Conservation (phyloP, 2,329 filamentous ascomycete species). For the Fusarium incarnatum region DNA sequence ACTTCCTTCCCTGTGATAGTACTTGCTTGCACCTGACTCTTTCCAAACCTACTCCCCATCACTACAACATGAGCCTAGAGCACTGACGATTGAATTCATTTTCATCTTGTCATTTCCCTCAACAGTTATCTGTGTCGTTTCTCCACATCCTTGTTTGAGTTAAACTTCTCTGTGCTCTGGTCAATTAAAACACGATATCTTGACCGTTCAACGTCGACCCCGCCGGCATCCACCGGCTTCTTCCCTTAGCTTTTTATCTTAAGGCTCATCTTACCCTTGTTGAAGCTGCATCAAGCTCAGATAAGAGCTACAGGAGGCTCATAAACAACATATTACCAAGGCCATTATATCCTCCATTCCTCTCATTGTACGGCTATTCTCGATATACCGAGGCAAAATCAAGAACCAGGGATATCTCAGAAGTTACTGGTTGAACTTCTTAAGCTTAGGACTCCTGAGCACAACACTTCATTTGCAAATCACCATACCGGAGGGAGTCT, state of each 20-base stretch:
- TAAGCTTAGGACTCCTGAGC: background rate
- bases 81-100: conserved; percentile 14
- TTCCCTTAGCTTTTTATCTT: conserved; percentile 4
- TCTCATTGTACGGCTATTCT: background rate
- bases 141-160: background rate
- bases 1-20: conserved; percentile 3
- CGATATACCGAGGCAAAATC: background rate
- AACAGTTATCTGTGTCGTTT: background rate
- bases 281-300: conserved; percentile 14
- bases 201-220: conserved; percentile 14
- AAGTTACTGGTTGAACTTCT: conserved; percentile 3
- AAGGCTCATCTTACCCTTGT: conserved; percentile 11
- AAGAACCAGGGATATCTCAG: background rate
- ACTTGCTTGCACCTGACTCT: conserved; percentile 24
- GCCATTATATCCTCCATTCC: background rate
- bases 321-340: background rate
- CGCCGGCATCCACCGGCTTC: conserved; percentile 32
- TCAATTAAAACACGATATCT: conserved; percentile 12
- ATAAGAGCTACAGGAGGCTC: background rate
- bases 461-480: background rate
- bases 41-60: conserved; percentile 6
- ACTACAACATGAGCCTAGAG: conserved; percentile 16
- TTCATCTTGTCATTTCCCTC: background rate
- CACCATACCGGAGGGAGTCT: conserved; percentile 1
- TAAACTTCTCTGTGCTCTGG: background rate